Evolutionary conservation across 2,329 filamentous ascomycete genomes (phyloP).

Genomic region (Arthroderma sp.): DNA sequence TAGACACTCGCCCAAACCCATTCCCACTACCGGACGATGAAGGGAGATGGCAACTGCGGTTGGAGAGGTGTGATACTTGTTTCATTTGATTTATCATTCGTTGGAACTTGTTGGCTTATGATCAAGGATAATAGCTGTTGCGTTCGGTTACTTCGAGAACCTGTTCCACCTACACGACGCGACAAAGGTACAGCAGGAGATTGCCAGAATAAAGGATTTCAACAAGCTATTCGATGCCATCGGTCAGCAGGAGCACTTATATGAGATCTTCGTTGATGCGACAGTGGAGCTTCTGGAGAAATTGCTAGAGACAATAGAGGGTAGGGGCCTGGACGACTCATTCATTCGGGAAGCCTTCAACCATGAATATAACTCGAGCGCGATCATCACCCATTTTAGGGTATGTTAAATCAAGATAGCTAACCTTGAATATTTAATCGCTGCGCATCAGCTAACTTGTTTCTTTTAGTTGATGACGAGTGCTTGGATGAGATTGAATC

Average conservation of each 20-base stretch:
- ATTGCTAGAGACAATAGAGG: constrained; percentile 45
- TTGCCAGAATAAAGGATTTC: constrained; percentile 57
- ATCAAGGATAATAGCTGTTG: constrained; percentile 53
- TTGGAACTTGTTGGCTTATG: constrained; percentile 14
- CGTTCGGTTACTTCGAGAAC: constrained; percentile 84
- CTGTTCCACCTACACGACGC: constrained; percentile 56
- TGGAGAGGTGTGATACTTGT: constrained; percentile 74
- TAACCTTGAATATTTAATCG: neutral
- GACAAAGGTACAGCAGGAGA: constrained; percentile 55
- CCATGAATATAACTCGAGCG: constrained; percentile 50
- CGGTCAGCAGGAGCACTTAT: constrained; percentile 55
- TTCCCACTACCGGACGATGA: constrained; percentile 73
- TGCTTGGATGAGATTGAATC: constrained; percentile 68
- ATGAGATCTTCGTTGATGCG: constrained; percentile 73
- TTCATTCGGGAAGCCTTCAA: constrained; percentile 62
- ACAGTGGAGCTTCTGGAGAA: constrained; percentile 55
- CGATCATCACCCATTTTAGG: constrained; percentile 73
- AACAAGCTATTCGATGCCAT: constrained; percentile 56
- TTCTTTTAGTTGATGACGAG: constrained; percentile 61
- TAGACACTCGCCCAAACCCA: constrained; percentile 73
- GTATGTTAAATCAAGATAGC: constrained; percentile 27
- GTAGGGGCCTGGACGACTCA: constrained; percentile 39
- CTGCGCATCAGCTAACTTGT: neutral
- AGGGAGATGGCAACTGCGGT: constrained; percentile 90
- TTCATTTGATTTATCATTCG: constrained; percentile 8